Evolutionary conservation across 225 moss, liverwort and hornwort species (phyloP), one percentile per base, ranked within the genome.

Genomic region (Pseudoscleropodium purum): DNA sequence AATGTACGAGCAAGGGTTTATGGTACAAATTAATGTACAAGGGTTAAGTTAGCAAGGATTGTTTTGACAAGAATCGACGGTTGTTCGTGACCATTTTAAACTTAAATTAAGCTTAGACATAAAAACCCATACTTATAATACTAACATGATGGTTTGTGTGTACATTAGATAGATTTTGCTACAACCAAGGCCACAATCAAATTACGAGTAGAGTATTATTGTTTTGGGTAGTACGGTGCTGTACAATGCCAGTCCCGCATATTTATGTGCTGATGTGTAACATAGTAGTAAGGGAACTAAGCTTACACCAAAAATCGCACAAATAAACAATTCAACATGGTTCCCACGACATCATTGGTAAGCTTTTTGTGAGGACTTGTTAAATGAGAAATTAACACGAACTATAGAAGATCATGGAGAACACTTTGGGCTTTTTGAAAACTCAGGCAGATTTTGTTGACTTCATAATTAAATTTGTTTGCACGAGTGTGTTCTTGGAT

Each of bases 401-500:
- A 47, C 47, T 47, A 47, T 54, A 15, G 54, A 16, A 54, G 54
- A 16, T 5, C 5, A 16, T 4, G 54, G 15, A 54, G 18, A 2
- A 6, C 16, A 47, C 6, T 75, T 30, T 18, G 4, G 47, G 31
- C 11, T 30, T 75, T 47, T 31, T 2, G 2, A 47, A 47, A 47
- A 47, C 47, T 47, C 9, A 47, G 9, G 8, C 47, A 47, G 47
- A 47, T 47, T 47, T 47, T 47, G 47, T 47, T 47, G 47, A 47
- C 47, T 47, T 47, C 47, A 47, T 47, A 76, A 52, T 7, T 51
- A 0, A 3, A 34, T 23, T 3, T 1, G 10, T 24, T 23, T 52
- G 15, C 13, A 8, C 13, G 7, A 19, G 4, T 4, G 4, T 4
- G 20, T 6, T 68, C 0, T 20, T 0, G 12, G 18, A 49, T 76